A percentile compares a stretch with the other conserved stretches of the same genome.
Conservation (phyloP, 2,329 filamentous ascomycete genomes). For the Paraphoma sp. region DNA sequence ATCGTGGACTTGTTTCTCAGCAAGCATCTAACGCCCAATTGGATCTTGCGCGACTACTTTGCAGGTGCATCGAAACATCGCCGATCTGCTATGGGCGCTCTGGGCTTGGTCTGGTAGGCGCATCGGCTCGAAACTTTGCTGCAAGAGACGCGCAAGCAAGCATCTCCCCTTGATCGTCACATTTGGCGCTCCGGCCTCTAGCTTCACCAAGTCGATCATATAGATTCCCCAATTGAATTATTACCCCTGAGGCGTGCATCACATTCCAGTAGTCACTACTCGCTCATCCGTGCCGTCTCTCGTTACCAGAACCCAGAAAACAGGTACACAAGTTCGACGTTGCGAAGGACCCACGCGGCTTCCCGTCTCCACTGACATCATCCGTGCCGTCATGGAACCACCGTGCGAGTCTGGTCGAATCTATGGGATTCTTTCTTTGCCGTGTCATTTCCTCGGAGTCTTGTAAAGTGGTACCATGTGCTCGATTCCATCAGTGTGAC, state of each 20-base stretch:
- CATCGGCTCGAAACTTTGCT: no score
- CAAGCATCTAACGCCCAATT: neutral
- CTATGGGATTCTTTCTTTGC: neutral
- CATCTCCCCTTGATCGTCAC: neutral
- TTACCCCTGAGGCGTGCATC: neutral
- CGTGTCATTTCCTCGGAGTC: neutral
- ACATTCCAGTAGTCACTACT: conserved; percentile 8
- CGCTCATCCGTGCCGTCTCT: conserved; percentile 4
- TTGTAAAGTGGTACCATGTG: neutral
- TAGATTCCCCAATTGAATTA: neutral
- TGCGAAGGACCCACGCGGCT: conserved; percentile 5
- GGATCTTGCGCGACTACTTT: no score
- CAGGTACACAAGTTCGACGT: conserved; percentile 16
- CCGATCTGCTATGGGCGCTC: no score
- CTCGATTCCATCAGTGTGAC: neutral
- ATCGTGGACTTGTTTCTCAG: neutral
- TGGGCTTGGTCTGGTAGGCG: no score
- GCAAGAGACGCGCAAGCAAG: neutral
- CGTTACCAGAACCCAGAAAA: conserved; percentile 17
- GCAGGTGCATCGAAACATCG: no score
- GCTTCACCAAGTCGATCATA: neutral
- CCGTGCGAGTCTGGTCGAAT: neutral
- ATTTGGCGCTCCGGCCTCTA: conserved; percentile 5
- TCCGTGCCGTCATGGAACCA: conserved; percentile 18
- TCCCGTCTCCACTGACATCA: conserved; percentile 24